phyloP scores from a whole-genome alignment of 1,139 yeast species.

The Scheffersomyces titani region DNA sequence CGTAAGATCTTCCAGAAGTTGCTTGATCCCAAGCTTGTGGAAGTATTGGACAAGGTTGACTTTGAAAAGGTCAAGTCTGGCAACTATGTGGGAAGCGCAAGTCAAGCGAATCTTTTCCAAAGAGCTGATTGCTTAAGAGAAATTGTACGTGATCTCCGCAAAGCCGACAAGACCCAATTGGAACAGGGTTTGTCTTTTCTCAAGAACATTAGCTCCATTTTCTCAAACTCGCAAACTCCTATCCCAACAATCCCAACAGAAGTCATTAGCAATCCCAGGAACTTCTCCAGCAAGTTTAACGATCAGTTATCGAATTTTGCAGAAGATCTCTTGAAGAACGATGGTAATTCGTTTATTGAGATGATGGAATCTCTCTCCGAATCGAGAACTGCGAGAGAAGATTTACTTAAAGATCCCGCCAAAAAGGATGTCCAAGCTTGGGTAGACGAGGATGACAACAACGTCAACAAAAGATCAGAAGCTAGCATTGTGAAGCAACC shows the following conservation, averaged over 20 bases:
- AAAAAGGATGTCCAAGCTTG: slow-evolving; percentile 11
- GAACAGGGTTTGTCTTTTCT: slow-evolving; percentile 31
- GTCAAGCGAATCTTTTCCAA: slow-evolving; percentile 23
- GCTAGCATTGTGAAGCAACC: slow-evolving; percentile 1
- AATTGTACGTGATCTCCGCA: slow-evolving; percentile 28
- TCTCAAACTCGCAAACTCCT: background rate
- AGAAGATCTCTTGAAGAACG: slow-evolving; percentile 73
- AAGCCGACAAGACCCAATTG: slow-evolving; percentile 27
- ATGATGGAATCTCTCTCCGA: slow-evolving; percentile 76
- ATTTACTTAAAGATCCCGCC: slow-evolving; percentile 21
- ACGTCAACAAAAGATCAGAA: background rate
- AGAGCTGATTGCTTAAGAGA: slow-evolving; percentile 32
- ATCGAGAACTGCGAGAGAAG: slow-evolving; percentile 54
- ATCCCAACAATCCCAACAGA: slow-evolving; percentile 9
- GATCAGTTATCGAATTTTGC: slow-evolving; percentile 60
- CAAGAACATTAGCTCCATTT: slow-evolving; percentile 21
- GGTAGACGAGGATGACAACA: slow-evolving; percentile 26
- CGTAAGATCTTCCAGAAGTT: slow-evolving; percentile 22
- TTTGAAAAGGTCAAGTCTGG: slow-evolving; percentile 28
- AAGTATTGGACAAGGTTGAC: slow-evolving; percentile 30
- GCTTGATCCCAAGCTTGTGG: slow-evolving; percentile 32
- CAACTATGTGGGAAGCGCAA: background rate
- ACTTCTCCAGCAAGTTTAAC: slow-evolving; percentile 9
- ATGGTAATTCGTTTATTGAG: slow-evolving; percentile 71
- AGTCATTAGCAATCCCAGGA: slow-evolving; percentile 10